Base-by-base conservation (phyloP, 306 rosid genomes). In the Prunus dulcis region DNA sequence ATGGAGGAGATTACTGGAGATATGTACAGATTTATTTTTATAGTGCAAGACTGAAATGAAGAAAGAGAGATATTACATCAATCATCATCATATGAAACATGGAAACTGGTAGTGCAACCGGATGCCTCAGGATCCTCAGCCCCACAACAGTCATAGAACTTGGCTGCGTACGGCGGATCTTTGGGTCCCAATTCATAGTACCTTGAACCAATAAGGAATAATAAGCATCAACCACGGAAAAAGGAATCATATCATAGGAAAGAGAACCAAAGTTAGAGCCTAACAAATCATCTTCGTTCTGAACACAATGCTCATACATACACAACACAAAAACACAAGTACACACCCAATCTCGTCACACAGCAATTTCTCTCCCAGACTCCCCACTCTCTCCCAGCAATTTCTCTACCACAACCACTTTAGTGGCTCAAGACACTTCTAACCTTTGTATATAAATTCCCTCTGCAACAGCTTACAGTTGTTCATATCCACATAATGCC, bases 81-180 rank as follows among this genome's bases (percentile, higher is more conserved):
- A 67, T 86, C 83, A 50, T 93, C 90, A 77, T 91, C 96, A 58
- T 91, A 91, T 49, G 96, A 93, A 76, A 81, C 88, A 78, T 91
- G 98, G 82, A 85, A 86, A 68, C 81, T 52, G 71, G 98, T 83
- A 71, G 94, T 90, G 89, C 96, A 93, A 70, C 97, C 93, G 76
- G 89, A 76, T 3, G 98, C 90, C 64, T 85, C 74, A 19, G 93
- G 91, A 79, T 90, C 87, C 84, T 91, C 97, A 79, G 91, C 96
- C 83, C 98, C 98, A 86, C 98, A 91, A 64, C 98, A 94, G 76
- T 94, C 97, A 75, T 90, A 90, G 84, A 94, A 91, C 81, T 89
- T 90, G 86, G 96, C 94, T 80, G 96, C 93, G 76, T 93, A 93
- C 1, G 96, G 96, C 0, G 89, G 94, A 76, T 90, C 96, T 27